Evolutionary conservation across 768 basidiomycete genomes (phyloP).

Genomic region (Panaeolus cyanescens): DNA sequence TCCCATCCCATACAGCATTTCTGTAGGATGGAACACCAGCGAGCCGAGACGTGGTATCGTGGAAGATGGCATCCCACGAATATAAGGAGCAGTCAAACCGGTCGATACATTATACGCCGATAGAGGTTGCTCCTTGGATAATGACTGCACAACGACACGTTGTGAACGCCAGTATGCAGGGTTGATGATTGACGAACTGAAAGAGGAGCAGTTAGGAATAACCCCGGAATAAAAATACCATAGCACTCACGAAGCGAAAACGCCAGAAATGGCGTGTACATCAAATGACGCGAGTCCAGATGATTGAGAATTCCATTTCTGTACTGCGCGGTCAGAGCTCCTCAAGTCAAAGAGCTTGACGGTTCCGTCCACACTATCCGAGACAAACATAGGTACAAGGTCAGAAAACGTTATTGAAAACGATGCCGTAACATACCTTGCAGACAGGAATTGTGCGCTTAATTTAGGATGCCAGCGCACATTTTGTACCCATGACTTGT

Average conservation of each 20-base stretch:
- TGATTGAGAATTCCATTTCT: conserved; percentile 65
- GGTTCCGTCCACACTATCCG: conserved; percentile 78
- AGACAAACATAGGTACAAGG: background rate
- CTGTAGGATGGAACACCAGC: conserved; percentile 79
- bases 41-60: conserved; percentile 66
- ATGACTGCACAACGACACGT: conserved; percentile 58
- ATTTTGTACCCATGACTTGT: conserved; percentile 88
- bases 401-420: background rate
- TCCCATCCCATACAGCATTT: conserved; percentile 82
- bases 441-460: conserved; percentile 76
- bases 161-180: conserved; percentile 68
- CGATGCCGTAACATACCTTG: conserved; percentile 59
- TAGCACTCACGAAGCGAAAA: conserved; percentile 83
- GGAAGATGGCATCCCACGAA: conserved; percentile 55
- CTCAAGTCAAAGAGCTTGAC: conserved; percentile 93
- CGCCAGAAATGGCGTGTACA: conserved; percentile 78
- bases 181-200: conserved; percentile 61
- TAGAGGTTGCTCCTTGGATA: conserved; percentile 40
- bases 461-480: conserved; percentile 80
- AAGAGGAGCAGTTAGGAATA: conserved; percentile 10
- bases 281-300: conserved; percentile 84
- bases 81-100: conserved; percentile 55
- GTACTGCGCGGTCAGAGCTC: conserved; percentile 54
- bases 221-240: background rate
- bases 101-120: conserved; percentile 54